Conservation (phyloP, 805 yeast genomes). For the Komagataella phaffii region DNA sequence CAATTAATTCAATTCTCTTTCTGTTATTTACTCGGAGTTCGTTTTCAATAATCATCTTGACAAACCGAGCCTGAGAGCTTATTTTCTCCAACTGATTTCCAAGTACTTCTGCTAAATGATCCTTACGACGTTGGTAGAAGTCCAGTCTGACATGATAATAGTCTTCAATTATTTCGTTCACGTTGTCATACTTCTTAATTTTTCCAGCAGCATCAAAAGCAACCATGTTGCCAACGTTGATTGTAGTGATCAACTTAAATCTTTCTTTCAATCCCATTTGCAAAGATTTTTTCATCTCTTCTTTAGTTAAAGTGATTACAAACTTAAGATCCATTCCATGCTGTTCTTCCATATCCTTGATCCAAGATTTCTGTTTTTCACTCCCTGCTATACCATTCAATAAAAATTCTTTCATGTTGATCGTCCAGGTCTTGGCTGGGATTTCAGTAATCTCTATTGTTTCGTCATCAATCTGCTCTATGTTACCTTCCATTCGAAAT, state of each 20-base stretch:
- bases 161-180: conserved; percentile 69
- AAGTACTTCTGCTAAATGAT: conserved; percentile 51
- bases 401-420: conserved; percentile 75
- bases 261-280: conserved; percentile 71
- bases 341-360: conserved; percentile 90
- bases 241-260: conserved; percentile 60
- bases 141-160: conserved; percentile 81
- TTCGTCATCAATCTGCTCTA: conserved; percentile 67
- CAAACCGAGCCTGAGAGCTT: conserved; percentile 77
- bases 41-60: conserved; percentile 76
- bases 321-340: conserved; percentile 76
- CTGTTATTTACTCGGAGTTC: conserved; percentile 62
- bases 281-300: conserved; percentile 73
- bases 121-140: conserved; percentile 84
- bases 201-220: conserved; percentile 87
- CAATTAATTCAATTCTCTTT: conserved; percentile 49
- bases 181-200: conserved; percentile 67
- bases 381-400: conserved; percentile 61
- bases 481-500: conserved; percentile 65
- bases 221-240: conserved; percentile 80
- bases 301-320: conserved; percentile 57
- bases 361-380: conserved; percentile 72
- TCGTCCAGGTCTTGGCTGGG: conserved; percentile 89
- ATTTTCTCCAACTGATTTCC: conserved; percentile 66
- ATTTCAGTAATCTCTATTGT: conserved; percentile 84